Evolutionary conservation across 1,284 basidiomycete genomes (phyloP), one percentile per base, ranked within the genome.

Genomic region (Austroboletus novae-zelandiae): DNA sequence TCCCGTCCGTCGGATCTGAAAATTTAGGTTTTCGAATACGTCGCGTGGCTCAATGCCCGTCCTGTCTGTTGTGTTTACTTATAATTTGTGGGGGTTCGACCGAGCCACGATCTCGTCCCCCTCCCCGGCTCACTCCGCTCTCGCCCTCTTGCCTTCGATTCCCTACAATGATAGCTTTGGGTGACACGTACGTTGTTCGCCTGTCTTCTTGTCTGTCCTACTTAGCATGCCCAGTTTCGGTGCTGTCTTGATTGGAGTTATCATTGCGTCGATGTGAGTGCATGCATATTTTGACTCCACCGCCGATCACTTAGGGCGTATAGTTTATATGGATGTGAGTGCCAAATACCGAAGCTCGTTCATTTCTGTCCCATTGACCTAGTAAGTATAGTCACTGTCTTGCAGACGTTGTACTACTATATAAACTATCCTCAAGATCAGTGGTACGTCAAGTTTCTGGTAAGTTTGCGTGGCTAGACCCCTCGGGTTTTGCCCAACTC

Each of bases 371-470:
- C 7, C 9, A 29, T 43, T 49, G 44, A 56, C 27, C 42, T 10
- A 35, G 14, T 47, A 27, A 39, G 23, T 31, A 0, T 20, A 83
- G 83, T 83, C n/a, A 81, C 81, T 6, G 71, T 74, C 53, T 71
- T 81, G 20, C 83, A 85, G 61, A 72, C 77, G 4, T 81, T 73
- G 71, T 83, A 76, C 56, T 84, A 84, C 60, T 84, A 70, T 50
- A 68, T 66, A 10, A 61, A 61, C 9, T 80, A 83, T 60, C 74
- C 76, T 50, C 69, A 64, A 31, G 79, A 81, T 59, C 58, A 62
- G 34, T 80, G 76, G 78, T 61, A 70, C 11, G 69, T 75, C 50
- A 78, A 77, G 52, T 44, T 62, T n/a, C 60, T 81, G 30, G 80
- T 80, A 32, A 17, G 57, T 52, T 35, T 10, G 39, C 15, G n/a